A percentile compares a stretch with the other conserved stretches of the same genome.
Conservation (phyloP, 1,284 basidiomycete genomes). For the Ganoderma leucocontextum region DNA sequence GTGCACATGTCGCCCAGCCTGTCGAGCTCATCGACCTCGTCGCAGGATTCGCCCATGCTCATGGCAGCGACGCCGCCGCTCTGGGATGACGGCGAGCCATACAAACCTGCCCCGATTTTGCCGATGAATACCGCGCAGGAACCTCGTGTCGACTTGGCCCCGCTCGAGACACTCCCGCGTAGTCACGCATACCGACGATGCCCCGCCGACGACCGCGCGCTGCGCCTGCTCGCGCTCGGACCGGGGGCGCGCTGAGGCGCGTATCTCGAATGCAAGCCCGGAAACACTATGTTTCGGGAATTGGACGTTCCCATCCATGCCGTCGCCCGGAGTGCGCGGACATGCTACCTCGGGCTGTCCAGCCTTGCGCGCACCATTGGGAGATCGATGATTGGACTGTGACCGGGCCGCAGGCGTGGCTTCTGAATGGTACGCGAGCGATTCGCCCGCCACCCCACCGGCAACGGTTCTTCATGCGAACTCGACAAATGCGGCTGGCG, state of each 20-base stretch:
- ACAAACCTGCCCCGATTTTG: constrained; percentile 34
- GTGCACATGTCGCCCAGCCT: constrained; percentile 31
- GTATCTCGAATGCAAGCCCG: background rate
- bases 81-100: constrained; percentile 34
- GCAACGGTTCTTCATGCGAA: background rate
- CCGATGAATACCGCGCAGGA: constrained; percentile 22
- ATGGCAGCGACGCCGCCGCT: constrained; percentile 30
- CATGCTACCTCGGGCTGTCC: background rate
- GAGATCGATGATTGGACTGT: background rate
- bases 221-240: constrained; percentile 53
- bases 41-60: constrained; percentile 31
- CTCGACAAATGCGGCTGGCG: constrained; percentile 1
- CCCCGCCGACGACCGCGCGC: constrained; percentile 67
- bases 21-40: constrained; percentile 31
- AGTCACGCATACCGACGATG: constrained; percentile 65
- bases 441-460: background rate
- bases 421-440: background rate
- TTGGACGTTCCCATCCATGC: background rate
- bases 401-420: background rate
- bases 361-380: background rate
- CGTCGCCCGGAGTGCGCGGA: background rate
- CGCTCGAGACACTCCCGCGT: constrained; percentile 61
- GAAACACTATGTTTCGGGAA: background rate
- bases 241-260: constrained; percentile 32
- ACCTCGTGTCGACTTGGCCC: constrained; percentile 52